These are phyloP conservation scores for Solanum sitiens DNA, from an alignment of 257 asterid species.

Conservation along the genomic window DNA sequence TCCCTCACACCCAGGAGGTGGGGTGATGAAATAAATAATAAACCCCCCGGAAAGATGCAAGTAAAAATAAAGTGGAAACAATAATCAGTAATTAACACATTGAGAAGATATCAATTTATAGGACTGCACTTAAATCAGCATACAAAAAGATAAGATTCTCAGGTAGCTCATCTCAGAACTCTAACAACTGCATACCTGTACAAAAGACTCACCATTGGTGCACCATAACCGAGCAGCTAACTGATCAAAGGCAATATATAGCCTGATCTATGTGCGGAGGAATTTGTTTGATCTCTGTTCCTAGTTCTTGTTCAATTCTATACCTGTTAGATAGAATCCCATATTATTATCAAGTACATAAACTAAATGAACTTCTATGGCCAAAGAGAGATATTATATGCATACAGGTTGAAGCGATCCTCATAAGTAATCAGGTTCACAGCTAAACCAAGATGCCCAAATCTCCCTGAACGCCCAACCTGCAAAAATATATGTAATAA, in stretches of 20 bases:
- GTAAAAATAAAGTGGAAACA: neutral
- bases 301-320: slow-evolving; percentile 88
- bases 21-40: neutral
- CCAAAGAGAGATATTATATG: neutral
- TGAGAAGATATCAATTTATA: neutral
- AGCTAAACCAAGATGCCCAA: slow-evolving; percentile 90
- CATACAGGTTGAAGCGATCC: slow-evolving; percentile 86
- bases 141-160: neutral
- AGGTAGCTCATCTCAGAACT: neutral
- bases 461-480: slow-evolving; percentile 96
- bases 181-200: neutral
- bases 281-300: slow-evolving; percentile 91
- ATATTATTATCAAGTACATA: neutral
- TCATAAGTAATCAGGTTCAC: slow-evolving; percentile 84
- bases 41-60: neutral
- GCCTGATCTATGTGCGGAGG: slow-evolving; percentile 89
- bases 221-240: slow-evolving; percentile 9
- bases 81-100: neutral
- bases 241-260: slow-evolving; percentile 56
- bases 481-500: slow-evolving; percentile 8
- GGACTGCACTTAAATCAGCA: neutral
- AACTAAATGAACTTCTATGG: neutral
- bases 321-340: slow-evolving; percentile 37
- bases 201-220: slow-evolving; percentile 28
- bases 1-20: neutral